Base-by-base conservation (phyloP, 345 rosid species). In the Brassica carinata region DNA sequence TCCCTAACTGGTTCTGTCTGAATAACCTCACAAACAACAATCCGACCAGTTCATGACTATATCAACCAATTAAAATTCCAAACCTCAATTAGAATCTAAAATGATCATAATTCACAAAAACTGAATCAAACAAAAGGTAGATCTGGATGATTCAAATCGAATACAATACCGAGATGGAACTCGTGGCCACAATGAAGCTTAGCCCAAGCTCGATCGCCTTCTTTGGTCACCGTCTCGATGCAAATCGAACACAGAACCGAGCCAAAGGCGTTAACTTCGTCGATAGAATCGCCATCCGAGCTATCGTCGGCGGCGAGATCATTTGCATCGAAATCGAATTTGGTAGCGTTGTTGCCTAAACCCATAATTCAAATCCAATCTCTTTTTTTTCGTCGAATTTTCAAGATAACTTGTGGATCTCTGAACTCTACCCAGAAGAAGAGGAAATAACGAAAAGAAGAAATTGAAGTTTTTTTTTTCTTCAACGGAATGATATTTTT, bases 181-280 rank as follows among this genome's bases (percentile, higher is more conserved):
- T 86, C 92, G 40, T 96, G 99, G 27, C 94, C 97, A 38, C 99
- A 96, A 83, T 93, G 98, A 84, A 96, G 98, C 85, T 91, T 96
- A 38, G 98, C 97, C 99, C 92, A 92, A 1, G 98, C 87, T 62
- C 99, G 97, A 90, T 93, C 94, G 67, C 95, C 95, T 36, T 86
- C 85, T 71, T 90, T 90, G 40, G 85, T 75, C n/a, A 96, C 98
- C 17, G 77, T 74, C 69, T 96, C 99, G 27, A 96, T 94, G 78
- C 99, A 96, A 89, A 96, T 92, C 92, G 99, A 96, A 80, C 98
- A 96, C 1, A 96, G 82, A 79, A 96, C 91, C 5, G 89, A 80
- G 33, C 88, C 87, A 70, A 87, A 86, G 4, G 82, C 82, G 79
- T 89, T 87, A 38, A 85, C 87, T 17, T 77, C 83, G 27, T 68